Conservation (phyloP, 306 rosid genomes). For the Cicer chorassanicum region DNA sequence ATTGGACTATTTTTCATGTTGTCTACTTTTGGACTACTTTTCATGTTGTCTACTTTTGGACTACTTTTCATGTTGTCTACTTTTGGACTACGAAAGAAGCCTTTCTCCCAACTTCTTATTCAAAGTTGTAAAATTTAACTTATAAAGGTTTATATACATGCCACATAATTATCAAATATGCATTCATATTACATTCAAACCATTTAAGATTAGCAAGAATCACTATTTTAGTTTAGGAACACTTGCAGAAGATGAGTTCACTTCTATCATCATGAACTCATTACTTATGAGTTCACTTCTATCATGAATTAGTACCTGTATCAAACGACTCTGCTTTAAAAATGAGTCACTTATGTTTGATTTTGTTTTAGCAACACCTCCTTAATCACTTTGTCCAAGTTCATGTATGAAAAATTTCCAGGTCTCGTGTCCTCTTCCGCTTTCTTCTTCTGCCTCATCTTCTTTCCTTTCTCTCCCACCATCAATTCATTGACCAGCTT, state of each 20-base stretch:
- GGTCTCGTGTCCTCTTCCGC: not conserved
- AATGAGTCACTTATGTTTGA: not conserved
- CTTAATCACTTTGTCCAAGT: not conserved
- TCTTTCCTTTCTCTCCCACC: slow-evolving; percentile 1
- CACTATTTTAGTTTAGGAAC: not conserved
- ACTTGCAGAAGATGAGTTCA: not conserved
- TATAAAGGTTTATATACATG: not conserved
- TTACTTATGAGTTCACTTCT: too few species aligned
- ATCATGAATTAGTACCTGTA: too few species aligned
- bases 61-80: too few species aligned
- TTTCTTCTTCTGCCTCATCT: slow-evolving; percentile 16
- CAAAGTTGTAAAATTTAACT: not conserved
- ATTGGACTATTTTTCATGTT: too few species aligned
- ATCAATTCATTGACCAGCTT: slow-evolving; percentile 8
- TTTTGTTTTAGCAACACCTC: slow-evolving; percentile 8
- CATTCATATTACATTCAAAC: not conserved
- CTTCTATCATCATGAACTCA: too few species aligned
- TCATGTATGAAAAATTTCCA: not conserved
- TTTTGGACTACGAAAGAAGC: too few species aligned
- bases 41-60: too few species aligned
- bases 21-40: too few species aligned
- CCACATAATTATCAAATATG: not conserved
- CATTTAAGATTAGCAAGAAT: not conserved
- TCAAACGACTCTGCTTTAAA: not conserved
- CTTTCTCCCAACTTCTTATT: too few species aligned